Evolutionary conservation across 2,329 filamentous ascomycete species (phyloP), one percentile per base, ranked within the genome.

Genomic region (Elsinoe ampelina): DNA sequence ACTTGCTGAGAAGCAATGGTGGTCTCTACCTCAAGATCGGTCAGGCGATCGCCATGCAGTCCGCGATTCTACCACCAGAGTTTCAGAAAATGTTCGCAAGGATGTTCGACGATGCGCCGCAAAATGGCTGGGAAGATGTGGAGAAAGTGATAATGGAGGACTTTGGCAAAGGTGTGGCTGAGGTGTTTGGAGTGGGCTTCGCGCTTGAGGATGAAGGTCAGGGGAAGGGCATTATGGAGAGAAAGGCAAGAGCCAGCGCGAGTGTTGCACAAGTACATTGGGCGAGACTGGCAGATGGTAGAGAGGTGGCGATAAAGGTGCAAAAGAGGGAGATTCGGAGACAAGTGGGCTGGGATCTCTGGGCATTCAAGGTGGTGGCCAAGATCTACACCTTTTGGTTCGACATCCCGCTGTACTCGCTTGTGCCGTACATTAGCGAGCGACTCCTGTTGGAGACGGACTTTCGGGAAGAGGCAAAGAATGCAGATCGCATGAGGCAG

Each of bases 21-120:
- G 93, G 93, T 0, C 73, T 98, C 15, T 98, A 97, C 68, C 78
- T 97, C 67, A 98, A 98, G 78, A 96, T 98, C 58, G 93, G 93
- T 0, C 93, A 98, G 76, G 93, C 93, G 3, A 92, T 98, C 63
- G 93, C 92, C 12, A 97, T 97, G 93, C 93, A 98, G 77, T 92
- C 87, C 63, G 92, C 92, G 0, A 84, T 97, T 22, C 74, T 98
- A 60, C 93, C 93, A 22, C 88, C 91, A 0, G 90, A 95, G 71
- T 97, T 97, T 65, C 90, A 95, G 75, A 84, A 85, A 66, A 97
- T 96, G 90, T 98, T 98, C 68, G 79, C 86, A 19, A 81, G 86
- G 66, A 96, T 98, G 89, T 98, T 97, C 69, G 93, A 97, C 68
- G 92, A 97, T 74, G 93, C 93, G 61, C 91, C 92, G 36, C 91